phyloP scores from a whole-genome alignment of 805 yeast genomes.

The Metschnikowia matae region DNA sequence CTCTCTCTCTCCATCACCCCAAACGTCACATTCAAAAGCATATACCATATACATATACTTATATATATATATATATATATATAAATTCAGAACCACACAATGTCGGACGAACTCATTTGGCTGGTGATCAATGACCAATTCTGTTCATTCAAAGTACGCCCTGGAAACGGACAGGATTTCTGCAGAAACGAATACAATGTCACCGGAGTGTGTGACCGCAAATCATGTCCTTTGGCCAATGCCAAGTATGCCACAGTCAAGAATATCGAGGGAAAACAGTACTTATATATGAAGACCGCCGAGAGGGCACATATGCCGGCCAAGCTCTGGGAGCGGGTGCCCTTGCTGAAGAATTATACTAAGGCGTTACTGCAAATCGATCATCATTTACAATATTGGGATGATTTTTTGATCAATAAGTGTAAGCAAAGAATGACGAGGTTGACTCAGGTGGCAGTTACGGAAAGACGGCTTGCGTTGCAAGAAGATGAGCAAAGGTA shows the following conservation, averaged over 20 bases:
- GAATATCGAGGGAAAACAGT: constrained; percentile 71
- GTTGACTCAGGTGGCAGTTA: constrained; percentile 90
- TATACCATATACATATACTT: background rate
- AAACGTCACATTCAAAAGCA: background rate
- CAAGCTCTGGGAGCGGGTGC: constrained; percentile 91
- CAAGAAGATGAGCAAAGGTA: constrained; percentile 89
- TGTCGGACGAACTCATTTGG: constrained; percentile 86
- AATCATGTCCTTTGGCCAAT: constrained; percentile 94
- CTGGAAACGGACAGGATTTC: constrained; percentile 85
- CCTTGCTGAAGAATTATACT: constrained; percentile 81
- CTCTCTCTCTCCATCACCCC: background rate
- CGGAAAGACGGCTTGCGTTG: constrained; percentile 89
- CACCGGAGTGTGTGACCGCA: constrained; percentile 87
- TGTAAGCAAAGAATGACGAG: constrained; percentile 95
- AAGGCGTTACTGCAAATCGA: constrained; percentile 88
- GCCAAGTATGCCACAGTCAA: constrained; percentile 87
- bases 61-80: no score
- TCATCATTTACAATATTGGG: constrained; percentile 87
- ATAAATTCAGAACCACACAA: constrained; percentile 31
- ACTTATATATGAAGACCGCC: constrained; percentile 92
- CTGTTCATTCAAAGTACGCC: constrained; percentile 89
- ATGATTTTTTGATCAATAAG: constrained; percentile 81
- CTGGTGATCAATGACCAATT: constrained; percentile 93
- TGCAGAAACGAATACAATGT: constrained; percentile 97
- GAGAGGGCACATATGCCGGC: constrained; percentile 97